phyloP scores from a whole-genome alignment of 495 filamentous ascomycete genomes.

The Rhypophila decipiens region DNA sequence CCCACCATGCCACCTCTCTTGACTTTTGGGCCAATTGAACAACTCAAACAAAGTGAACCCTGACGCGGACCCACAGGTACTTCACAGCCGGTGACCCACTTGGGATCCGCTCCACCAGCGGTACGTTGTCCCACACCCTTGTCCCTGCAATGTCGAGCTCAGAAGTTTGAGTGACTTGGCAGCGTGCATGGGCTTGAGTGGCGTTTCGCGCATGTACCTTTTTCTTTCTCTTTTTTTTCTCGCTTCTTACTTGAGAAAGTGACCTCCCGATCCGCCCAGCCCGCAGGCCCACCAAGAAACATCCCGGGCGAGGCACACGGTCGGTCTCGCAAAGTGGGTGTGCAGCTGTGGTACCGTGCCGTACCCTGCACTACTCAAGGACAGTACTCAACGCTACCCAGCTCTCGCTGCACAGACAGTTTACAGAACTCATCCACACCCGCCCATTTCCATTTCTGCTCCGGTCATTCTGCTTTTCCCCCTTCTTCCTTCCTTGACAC shows the following conservation, averaged over 20 bases:
- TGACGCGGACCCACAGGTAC: too few relatives aligned
- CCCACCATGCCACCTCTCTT: background rate
- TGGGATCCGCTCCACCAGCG: too few relatives aligned
- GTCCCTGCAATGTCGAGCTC: conserved; percentile 1
- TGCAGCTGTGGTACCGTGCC: too few relatives aligned
- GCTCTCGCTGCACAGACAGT: too few relatives aligned
- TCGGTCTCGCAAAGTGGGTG: too few relatives aligned
- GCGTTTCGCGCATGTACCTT: background rate
- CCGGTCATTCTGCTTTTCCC: conserved; percentile 2
- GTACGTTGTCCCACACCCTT: background rate
- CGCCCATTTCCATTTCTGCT: conserved; percentile 4
- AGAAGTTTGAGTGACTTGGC: conserved; percentile 1
- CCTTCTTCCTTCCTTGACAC: conserved; percentile 5
- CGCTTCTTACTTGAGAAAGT: too few relatives aligned
- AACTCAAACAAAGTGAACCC: background rate
- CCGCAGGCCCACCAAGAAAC: background rate
- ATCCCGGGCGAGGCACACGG: background rate
- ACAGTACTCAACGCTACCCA: too few relatives aligned
- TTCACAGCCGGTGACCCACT: too few relatives aligned
- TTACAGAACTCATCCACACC: conserved; percentile 1
- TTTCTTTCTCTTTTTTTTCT: background rate
- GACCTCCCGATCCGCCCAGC: too few relatives aligned
- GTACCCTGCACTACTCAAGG: too few relatives aligned
- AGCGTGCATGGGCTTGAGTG: background rate
- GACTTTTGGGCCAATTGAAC: background rate